Conservation (phyloP, 73 alveolate species). For the Symbiodinium natans region DNA sequence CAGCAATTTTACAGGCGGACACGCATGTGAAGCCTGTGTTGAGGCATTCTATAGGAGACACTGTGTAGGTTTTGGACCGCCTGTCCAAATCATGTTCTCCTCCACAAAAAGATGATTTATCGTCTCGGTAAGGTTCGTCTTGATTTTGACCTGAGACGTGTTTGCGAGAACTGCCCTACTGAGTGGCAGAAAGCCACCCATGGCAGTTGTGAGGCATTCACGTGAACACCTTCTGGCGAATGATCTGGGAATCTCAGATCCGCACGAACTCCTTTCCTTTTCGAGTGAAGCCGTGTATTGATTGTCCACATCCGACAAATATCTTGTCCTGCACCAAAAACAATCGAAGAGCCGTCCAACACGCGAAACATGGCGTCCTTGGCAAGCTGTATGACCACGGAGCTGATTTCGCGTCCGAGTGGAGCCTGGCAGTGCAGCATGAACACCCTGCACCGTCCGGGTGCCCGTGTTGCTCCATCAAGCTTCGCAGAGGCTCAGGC, state of each 20-base stretch:
- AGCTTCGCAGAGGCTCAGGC: background rate
- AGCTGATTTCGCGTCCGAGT: constrained; percentile 80
- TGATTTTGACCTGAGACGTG: constrained; percentile 60
- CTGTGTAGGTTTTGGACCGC: background rate
- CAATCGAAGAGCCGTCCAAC: background rate
- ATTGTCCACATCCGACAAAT: constrained; percentile 88
- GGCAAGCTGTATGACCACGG: constrained; percentile 74
- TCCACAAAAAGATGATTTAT: constrained; percentile 79
- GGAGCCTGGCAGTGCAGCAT: constrained; percentile 25
- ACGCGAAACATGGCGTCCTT: background rate
- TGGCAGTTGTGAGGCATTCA: background rate
- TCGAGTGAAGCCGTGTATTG: constrained; percentile 91
- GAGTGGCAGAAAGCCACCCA: background rate
- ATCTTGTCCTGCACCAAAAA: constrained; percentile 28
- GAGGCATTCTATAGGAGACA: too few relatives aligned
- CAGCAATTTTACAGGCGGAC: background rate
- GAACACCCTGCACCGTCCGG: background rate
- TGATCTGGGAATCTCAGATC: background rate
- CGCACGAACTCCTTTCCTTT: background rate
- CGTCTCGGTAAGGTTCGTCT: constrained; percentile 92
- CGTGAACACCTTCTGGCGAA: background rate
- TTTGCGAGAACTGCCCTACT: too few relatives aligned
- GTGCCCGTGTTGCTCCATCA: background rate
- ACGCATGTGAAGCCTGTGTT: too few relatives aligned
- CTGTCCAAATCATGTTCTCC: constrained; percentile 94